Evolutionary conservation across 352 stramenopile species (phyloP).

Genomic region (Phytophthora syringae): DNA sequence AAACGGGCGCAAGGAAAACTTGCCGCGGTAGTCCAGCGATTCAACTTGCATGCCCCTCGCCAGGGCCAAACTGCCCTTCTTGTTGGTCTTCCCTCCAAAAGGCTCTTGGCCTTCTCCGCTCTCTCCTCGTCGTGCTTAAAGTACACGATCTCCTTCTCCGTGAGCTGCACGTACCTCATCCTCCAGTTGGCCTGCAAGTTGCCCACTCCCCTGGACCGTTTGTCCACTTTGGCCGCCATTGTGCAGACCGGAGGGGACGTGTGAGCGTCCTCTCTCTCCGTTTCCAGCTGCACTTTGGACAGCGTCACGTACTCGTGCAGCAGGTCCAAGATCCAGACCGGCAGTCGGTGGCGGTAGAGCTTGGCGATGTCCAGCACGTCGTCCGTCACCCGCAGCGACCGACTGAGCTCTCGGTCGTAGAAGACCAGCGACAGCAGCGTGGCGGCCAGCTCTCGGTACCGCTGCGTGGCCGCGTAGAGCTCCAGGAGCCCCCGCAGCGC

Average conservation of each 20-base stretch:
- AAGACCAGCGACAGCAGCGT: conserved; percentile 67
- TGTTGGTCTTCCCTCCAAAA: conserved; percentile 60
- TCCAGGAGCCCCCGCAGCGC: conserved; percentile 50
- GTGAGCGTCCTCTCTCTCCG: conserved; percentile 52
- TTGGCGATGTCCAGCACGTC: conserved; percentile 61
- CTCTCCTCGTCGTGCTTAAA: conserved; percentile 71
- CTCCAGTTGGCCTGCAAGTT: conserved; percentile 79
- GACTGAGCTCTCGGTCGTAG: conserved; percentile 38
- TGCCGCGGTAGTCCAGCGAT: conserved; percentile 65
- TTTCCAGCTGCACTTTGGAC: conserved; percentile 60
- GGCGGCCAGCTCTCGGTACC: conserved; percentile 59
- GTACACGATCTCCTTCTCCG: conserved; percentile 57
- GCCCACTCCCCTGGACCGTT: conserved; percentile 51
- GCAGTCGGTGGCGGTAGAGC: conserved; percentile 57
- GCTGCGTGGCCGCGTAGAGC: conserved; percentile 54
- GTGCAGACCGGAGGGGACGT: conserved; percentile 46
- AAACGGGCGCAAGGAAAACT: conserved; percentile 64
- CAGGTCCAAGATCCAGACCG: conserved; percentile 61
- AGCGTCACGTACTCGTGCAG: conserved; percentile 66
- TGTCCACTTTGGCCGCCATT: conserved; percentile 61
- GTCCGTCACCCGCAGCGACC: conserved; percentile 43
- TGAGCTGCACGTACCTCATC: conserved; percentile 65
- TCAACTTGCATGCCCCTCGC: conserved; percentile 44
- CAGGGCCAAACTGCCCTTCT: conserved; percentile 56
- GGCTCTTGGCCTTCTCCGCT: conserved; percentile 53